Base-by-base conservation (phyloP, 1,284 basidiomycete species). In the Puccinia triticina region DNA sequence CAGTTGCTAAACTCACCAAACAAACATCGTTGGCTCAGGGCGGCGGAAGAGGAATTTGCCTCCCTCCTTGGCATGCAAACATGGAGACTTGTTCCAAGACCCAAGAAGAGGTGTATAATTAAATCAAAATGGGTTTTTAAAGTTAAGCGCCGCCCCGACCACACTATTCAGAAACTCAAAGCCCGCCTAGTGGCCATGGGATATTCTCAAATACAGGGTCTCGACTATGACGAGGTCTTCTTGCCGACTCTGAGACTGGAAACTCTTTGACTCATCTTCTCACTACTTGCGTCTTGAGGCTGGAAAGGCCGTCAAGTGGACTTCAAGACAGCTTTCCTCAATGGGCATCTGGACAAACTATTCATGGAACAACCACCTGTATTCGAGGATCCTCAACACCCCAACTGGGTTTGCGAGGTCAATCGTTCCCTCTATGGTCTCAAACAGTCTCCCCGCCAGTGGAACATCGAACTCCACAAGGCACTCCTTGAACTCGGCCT, bases 391-490 rank as follows among this genome's bases (percentile, higher is more conserved):
- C n/a, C n/a, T n/a, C n/a, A n/a, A n/a, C n/a, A 11, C 18, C 14
- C 14, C 50, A 53, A 23, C 14, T 14, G 23, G 23, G 50, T 53
- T 14, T 53, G 23, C 50, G 12, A 29, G 26, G 12, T 66, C 12
- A 29, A 14, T 14, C 12, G 26, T 14, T 66, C 64, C 14, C 10
- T 72, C 14, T 72, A 72, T 43, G 69, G 69, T 34, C 37, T 72
- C 8, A 72, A 72, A 40, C 69, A 23, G 26, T 72, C 18, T 11
- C 69, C 69, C 37, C 34, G 37, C 18, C 37, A 43, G 16, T 72
- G 69, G 69, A 34, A 72, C 37, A 72, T 21, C 12, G 69, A 72
- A 43, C 10, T 72, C 18, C 69, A 66, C 32, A 26, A n/a, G 32
- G 23, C 37, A 37, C 23, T 72, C 14, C 18, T 72, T 72, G 8